Evolutionary conservation across 2,329 filamentous ascomycete genomes (phyloP).

Genomic region (Clonostachys sp.): DNA sequence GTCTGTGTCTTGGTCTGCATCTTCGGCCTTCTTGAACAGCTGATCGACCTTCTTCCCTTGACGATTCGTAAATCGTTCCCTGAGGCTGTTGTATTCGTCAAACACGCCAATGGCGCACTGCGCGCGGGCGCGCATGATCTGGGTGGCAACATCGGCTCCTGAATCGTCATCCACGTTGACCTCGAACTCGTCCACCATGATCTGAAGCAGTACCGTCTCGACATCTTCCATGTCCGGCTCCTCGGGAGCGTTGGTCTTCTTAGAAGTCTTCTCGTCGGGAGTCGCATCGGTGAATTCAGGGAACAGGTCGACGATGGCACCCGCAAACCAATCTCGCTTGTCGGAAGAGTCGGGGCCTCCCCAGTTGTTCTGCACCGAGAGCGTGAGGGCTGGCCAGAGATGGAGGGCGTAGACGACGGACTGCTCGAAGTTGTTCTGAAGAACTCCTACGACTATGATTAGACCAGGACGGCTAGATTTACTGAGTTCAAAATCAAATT

Average conservation of each 20-base stretch:
- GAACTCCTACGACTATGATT: conserved; percentile 11
- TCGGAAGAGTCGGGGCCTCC: conserved; percentile 77
- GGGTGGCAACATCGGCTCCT: conserved; percentile 65
- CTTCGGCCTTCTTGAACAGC: conserved; percentile 50
- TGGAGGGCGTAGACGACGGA: conserved; percentile 80
- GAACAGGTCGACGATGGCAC: conserved; percentile 79
- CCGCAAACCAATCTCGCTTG: conserved; percentile 96
- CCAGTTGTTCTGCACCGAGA: conserved; percentile 84
- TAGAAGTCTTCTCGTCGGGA: conserved; percentile 14
- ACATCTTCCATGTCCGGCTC: conserved; percentile 72
- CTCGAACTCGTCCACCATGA: conserved; percentile 96
- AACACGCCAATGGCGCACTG: conserved; percentile 64
- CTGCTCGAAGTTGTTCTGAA: conserved; percentile 72
- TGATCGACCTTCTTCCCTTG: conserved; percentile 53
- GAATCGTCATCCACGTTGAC: conserved; percentile 89
- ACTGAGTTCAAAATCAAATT: not conserved
- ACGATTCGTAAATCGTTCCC: conserved; percentile 55
- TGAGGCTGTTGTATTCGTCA: conserved; percentile 58
- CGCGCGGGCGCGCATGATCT: conserved; percentile 64
- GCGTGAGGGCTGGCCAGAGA: conserved; percentile 82
- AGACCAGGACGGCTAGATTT: not conserved
- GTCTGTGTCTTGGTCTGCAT: conserved; percentile 53
- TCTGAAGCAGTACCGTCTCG: conserved; percentile 79
- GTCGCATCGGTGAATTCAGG: conserved; percentile 51
- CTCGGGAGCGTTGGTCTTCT: conserved; percentile 15